A percentile compares a stretch with the other conserved stretches of the same genome.
These are phyloP conservation scores for Carex arenaria DNA, from an alignment of 202 grass and related monocot genomes.

Conservation along the genomic window DNA sequence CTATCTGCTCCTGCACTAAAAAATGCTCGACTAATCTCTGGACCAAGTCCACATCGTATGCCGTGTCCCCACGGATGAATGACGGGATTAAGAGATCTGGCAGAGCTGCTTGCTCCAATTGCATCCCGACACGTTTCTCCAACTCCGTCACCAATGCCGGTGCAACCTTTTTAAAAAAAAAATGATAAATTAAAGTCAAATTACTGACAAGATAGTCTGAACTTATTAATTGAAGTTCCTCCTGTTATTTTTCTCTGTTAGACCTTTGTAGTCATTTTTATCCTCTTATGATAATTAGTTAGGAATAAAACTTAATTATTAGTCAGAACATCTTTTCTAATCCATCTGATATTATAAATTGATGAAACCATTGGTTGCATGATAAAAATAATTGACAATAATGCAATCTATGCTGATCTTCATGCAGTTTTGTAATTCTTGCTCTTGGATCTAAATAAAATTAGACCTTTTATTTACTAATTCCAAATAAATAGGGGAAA, in stretches of 20 bases:
- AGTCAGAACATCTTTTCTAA: too few species aligned
- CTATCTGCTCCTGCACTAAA: constrained; percentile 78
- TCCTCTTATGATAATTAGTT: too few species aligned
- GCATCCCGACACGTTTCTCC: constrained; percentile 97
- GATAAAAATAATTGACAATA: too few species aligned
- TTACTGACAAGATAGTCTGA: not conserved
- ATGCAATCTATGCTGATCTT: too few species aligned
- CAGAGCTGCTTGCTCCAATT: constrained; percentile 74
- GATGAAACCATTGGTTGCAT: too few species aligned
- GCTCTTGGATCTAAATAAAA: too few species aligned
- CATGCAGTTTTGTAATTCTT: too few species aligned
- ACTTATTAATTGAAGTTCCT: not conserved
- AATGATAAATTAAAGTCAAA: not conserved
- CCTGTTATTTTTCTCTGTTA: too few species aligned
- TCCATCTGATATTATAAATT: too few species aligned
- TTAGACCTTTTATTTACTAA: not conserved
- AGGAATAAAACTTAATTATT: too few species aligned
- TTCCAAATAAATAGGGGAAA: not conserved
- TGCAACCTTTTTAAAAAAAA: constrained; percentile 30
- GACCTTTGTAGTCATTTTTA: too few species aligned
- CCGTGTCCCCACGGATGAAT: constrained; percentile 55
- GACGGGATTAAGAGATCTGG: constrained; percentile 68
- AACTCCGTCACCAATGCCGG: constrained; percentile 85
- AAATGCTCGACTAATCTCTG: constrained; percentile 91
- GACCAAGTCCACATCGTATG: constrained; percentile 86